These are phyloP conservation scores for Tetrahymena borealis DNA, from an alignment of 73 alveolate genomes.

Conservation along the genomic window DNA sequence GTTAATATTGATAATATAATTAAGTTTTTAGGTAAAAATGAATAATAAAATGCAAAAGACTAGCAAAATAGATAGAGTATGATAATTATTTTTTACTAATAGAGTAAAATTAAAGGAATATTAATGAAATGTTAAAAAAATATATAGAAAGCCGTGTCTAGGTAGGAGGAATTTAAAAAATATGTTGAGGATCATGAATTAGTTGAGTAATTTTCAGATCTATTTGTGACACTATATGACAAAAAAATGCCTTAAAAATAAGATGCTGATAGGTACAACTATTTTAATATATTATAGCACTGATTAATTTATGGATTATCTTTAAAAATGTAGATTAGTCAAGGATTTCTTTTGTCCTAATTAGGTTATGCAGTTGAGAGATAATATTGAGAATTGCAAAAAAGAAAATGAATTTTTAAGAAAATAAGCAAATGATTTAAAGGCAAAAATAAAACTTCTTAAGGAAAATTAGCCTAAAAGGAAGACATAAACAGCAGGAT, in stretches of 20 bases:
- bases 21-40: neutral
- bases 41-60: neutral
- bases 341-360: neutral
- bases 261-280: neutral
- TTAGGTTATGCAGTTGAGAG: neutral
- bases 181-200: neutral
- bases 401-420: neutral
- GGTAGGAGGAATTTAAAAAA: neutral
- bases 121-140: neutral
- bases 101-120: too few relatives aligned
- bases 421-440: neutral
- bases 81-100: too few relatives aligned
- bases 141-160: neutral
- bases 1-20: too few relatives aligned
- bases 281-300: too few relatives aligned
- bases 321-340: neutral
- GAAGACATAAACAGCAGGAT: neutral
- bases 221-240: neutral
- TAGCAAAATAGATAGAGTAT: neutral
- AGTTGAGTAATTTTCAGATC: neutral
- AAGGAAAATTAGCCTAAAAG: neutral
- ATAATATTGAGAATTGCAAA: neutral
- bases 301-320: too few relatives aligned
- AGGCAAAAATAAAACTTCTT: neutral
- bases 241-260: neutral